phyloP scores from a whole-genome alignment of 495 filamentous ascomycete genomes.

The Hypoxylon intermedium region DNA sequence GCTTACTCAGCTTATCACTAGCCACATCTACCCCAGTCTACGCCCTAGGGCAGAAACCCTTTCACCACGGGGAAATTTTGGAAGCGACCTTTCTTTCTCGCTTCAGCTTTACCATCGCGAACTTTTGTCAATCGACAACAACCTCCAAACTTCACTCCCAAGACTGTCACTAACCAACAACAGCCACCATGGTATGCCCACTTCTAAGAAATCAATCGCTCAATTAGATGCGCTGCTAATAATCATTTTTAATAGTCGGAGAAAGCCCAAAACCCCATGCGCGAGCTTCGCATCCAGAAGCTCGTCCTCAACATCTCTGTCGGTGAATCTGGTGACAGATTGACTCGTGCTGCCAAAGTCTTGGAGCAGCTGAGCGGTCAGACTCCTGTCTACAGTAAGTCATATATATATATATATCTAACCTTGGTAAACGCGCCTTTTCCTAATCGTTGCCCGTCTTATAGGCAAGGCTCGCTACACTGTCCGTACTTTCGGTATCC shows the following conservation, averaged over 20 bases:
- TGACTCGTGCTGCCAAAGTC: conserved; percentile 99
- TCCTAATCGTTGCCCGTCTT: conserved; percentile 23
- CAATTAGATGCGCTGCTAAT: conserved; percentile 22
- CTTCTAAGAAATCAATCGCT: not conserved
- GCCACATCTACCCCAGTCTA: conserved; percentile 20
- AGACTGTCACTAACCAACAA: conserved; percentile 38
- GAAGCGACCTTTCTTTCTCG: conserved; percentile 34
- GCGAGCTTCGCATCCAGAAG: conserved; percentile 99
- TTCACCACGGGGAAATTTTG: conserved; percentile 30
- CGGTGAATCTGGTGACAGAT: conserved; percentile 99
- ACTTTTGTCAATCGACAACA: conserved; percentile 16
- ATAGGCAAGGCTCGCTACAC: conserved; percentile 99
- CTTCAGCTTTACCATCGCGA: conserved; percentile 28
- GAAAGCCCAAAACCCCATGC: conserved; percentile 96
- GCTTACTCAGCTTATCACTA: conserved; percentile 21
- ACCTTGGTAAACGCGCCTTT: not conserved
- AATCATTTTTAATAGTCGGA: conserved; percentile 54
- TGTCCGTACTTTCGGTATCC: conserved; percentile 99
- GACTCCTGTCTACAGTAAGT: conserved; percentile 97
- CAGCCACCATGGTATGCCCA: conserved; percentile 45
- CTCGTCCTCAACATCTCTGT: conserved; percentile 99
- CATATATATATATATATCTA: not conserved
- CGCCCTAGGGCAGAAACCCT: conserved; percentile 48
- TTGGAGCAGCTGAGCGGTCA: conserved; percentile 99
- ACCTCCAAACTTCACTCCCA: conserved; percentile 21